phyloP scores from a whole-genome alignment of 441 rosid genomes.

The Viola pubescens region DNA sequence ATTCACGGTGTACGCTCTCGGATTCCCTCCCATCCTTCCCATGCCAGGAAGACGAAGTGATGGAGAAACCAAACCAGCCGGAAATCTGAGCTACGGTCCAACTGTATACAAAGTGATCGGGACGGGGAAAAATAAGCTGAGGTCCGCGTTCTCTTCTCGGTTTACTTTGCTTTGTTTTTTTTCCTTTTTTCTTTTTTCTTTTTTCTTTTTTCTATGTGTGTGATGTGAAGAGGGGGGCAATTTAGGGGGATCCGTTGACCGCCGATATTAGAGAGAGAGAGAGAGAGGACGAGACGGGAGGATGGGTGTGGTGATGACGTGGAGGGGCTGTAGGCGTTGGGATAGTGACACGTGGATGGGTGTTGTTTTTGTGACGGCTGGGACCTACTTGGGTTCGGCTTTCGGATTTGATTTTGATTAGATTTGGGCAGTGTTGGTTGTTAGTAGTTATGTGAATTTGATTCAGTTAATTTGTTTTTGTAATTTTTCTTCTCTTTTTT shows the following conservation, averaged over 20 bases:
- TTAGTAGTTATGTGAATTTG: neutral
- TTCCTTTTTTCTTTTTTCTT: too few relatives aligned
- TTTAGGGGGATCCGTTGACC: slow-evolving; percentile 6
- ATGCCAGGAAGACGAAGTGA: slow-evolving; percentile 14
- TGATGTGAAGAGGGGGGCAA: neutral
- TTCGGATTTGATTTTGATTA: neutral
- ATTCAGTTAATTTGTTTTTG: neutral
- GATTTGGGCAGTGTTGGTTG: neutral
- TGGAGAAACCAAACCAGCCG: too few relatives aligned
- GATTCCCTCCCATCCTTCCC: slow-evolving; percentile 47
- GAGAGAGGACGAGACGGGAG: neutral
- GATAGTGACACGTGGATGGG: neutral
- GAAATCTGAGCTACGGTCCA: too few relatives aligned
- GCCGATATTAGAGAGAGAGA: slow-evolving; percentile 2
- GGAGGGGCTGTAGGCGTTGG: neutral
- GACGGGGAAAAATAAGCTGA: neutral
- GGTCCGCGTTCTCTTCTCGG: too few relatives aligned
- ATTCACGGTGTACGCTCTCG: slow-evolving; percentile 53
- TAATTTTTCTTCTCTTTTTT: too few relatives aligned
- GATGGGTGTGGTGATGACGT: neutral
- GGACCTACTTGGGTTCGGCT: neutral
- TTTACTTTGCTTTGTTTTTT: too few relatives aligned
- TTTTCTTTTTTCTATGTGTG: neutral
- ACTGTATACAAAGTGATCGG: neutral
- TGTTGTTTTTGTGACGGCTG: neutral